These are phyloP conservation scores for Moesziomyces sp. DNA, from an alignment of 1,284 basidiomycete species.

Conservation along the genomic window DNA sequence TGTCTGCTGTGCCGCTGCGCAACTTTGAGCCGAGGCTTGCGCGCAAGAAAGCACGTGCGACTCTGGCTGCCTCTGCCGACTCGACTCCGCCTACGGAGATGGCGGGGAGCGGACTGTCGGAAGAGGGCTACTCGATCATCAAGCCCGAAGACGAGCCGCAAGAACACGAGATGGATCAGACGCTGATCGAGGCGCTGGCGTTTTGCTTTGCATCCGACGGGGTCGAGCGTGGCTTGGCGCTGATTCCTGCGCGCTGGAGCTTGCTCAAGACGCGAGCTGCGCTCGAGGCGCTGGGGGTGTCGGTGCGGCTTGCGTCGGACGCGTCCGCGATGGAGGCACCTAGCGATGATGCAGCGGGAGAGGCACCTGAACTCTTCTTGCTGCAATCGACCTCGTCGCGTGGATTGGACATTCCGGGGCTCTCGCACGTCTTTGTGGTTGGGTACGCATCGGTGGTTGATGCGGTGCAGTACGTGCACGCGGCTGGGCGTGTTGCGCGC, in stretches of 20 bases:
- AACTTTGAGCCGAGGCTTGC: constrained; percentile 43
- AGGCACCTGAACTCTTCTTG: constrained; percentile 47
- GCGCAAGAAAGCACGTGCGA: constrained; percentile 7
- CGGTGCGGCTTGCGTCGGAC: constrained; percentile 37
- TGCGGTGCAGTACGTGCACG: constrained; percentile 62
- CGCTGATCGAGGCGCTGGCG: constrained; percentile 57
- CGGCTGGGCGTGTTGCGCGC: constrained; percentile 63
- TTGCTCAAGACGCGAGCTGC: constrained; percentile 41
- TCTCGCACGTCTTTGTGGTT: constrained; percentile 63
- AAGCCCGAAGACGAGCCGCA: constrained; percentile 28
- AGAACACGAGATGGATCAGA: constrained; percentile 51
- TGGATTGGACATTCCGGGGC: constrained; percentile 61
- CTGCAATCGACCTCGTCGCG: constrained; percentile 58
- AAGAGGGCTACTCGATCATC: constrained; percentile 13
- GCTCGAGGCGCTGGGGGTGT: constrained; percentile 57
- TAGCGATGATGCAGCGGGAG: background rate
- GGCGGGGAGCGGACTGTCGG: background rate
- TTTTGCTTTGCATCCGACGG: constrained; percentile 58
- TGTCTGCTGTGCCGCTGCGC: constrained; percentile 32
- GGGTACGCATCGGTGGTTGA: constrained; percentile 59
- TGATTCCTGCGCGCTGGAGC: constrained; percentile 63
- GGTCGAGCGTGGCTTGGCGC: constrained; percentile 51
- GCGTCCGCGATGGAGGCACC: background rate
- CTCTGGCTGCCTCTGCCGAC: background rate
- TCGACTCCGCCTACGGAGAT: background rate